A percentile compares a stretch with the other conserved stretches of the same genome.
phyloP scores from a whole-genome alignment of 257 asterid species.

The Nicotiana knightiana region DNA sequence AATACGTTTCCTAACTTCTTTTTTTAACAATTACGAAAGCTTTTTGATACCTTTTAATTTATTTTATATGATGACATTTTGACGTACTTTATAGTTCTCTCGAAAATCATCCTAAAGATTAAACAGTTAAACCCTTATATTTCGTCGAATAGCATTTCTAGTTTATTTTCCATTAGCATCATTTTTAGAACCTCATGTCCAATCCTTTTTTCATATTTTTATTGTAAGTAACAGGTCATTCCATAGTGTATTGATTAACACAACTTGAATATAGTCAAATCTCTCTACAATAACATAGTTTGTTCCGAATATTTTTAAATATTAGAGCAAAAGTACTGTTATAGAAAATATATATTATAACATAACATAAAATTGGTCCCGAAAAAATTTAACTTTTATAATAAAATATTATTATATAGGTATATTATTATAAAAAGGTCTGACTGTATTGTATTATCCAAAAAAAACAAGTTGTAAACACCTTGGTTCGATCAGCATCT shows the following conservation, averaged over 20 bases:
- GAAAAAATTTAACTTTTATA: too few relatives aligned
- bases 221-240: not conserved
- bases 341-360: too few relatives aligned
- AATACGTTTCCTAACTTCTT: not conserved
- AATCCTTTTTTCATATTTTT: not conserved
- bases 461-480: not conserved
- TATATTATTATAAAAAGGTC: too few relatives aligned
- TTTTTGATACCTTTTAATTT: not conserved
- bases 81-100: not conserved
- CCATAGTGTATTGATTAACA: not conserved
- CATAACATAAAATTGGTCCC: too few relatives aligned
- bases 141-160: not conserved
- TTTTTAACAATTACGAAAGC: not conserved
- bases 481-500: too few relatives aligned
- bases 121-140: not conserved
- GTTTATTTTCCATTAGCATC: too few relatives aligned
- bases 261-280: not conserved
- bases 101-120: not conserved
- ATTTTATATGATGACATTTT: not conserved
- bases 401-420: too few relatives aligned
- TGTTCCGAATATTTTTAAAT: too few relatives aligned
- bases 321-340: too few relatives aligned
- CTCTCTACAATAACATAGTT: too few relatives aligned
- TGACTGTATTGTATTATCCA: not conserved
- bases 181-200: not conserved